Evolutionary conservation across 2,329 filamentous ascomycete genomes (phyloP).

Genomic region (Neofusicoccum laricinum): DNA sequence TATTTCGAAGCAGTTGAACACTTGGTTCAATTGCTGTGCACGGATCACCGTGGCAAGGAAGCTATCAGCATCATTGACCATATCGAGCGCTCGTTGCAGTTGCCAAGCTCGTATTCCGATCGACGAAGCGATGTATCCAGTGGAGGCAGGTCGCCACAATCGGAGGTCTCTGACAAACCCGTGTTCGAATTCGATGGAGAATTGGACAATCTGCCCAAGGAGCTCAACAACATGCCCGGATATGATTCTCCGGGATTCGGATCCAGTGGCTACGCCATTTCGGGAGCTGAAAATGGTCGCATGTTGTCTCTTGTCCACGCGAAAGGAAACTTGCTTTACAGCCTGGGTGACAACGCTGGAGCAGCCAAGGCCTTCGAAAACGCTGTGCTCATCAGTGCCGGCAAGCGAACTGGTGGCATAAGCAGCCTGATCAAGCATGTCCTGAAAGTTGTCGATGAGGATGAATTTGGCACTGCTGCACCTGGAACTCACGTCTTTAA

Average conservation of each 20-base stretch:
- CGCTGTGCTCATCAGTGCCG: slow-evolving; percentile 83
- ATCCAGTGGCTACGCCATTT: slow-evolving; percentile 79
- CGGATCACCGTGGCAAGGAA: slow-evolving; percentile 74
- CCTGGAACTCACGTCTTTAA: slow-evolving; percentile 24
- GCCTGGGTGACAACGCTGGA: slow-evolving; percentile 73
- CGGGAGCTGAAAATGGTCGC: slow-evolving; percentile 84
- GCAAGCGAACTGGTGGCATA: slow-evolving; percentile 64
- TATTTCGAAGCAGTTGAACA: slow-evolving; percentile 96
- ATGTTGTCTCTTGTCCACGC: slow-evolving; percentile 93
- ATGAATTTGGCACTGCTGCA: slow-evolving; percentile 6
- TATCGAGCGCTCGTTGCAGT: slow-evolving; percentile 68
- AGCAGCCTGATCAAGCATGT: slow-evolving; percentile 76
- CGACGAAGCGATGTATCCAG: slow-evolving; percentile 59
- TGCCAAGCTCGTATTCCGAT: slow-evolving; percentile 45
- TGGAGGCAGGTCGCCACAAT: slow-evolving; percentile 54
- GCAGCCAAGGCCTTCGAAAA: slow-evolving; percentile 93
- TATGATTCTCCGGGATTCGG: slow-evolving; percentile 59
- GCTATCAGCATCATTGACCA: slow-evolving; percentile 84
- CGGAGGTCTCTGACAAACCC: slow-evolving; percentile 55
- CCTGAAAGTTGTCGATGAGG: slow-evolving; percentile 59
- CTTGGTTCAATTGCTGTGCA: slow-evolving; percentile 81
- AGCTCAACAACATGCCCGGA: slow-evolving; percentile 39
- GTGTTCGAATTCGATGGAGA: slow-evolving; percentile 56
- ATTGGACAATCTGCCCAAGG: slow-evolving; percentile 36
- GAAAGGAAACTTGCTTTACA: slow-evolving; percentile 98